These are phyloP conservation scores for Parietaria judaica DNA, from an alignment of 306 rosid genomes.

Conservation along the genomic window DNA sequence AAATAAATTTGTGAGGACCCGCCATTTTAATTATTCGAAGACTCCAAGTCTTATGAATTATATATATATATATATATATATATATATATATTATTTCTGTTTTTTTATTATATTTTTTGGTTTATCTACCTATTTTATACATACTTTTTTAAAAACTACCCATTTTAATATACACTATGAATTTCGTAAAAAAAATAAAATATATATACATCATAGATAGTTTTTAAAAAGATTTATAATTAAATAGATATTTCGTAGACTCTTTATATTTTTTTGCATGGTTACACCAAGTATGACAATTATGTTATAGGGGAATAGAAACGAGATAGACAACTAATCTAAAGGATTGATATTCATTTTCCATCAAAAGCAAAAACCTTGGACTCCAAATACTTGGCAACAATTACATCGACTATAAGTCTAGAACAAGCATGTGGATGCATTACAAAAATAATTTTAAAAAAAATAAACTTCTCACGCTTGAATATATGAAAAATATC, in stretches of 20 bases:
- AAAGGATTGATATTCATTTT: background rate
- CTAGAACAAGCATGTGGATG: constrained; percentile 10
- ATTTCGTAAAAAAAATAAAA: too few relatives aligned
- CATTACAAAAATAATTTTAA: too few relatives aligned
- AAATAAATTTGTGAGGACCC: constrained; percentile 9
- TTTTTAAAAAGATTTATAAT: too few relatives aligned
- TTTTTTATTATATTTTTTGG: too few relatives aligned
- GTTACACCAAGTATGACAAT: background rate
- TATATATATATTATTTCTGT: background rate
- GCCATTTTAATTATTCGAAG: constrained; percentile 8
- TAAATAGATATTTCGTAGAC: too few relatives aligned
- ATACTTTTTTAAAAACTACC: too few relatives aligned
- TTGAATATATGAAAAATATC: background rate
- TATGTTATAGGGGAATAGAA: background rate
- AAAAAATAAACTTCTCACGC: background rate
- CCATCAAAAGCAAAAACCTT: background rate
- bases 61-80: too few relatives aligned
- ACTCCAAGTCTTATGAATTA: background rate
- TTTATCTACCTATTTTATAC: too few relatives aligned
- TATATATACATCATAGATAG: too few relatives aligned
- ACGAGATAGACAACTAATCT: constrained; percentile 7
- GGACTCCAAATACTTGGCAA: background rate
- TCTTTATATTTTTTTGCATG: background rate
- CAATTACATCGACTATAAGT: background rate
- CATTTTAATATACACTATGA: too few relatives aligned